These are phyloP conservation scores for Beauveria rudraprayagi DNA, from an alignment of 2,329 filamentous ascomycete genomes.

Conservation along the genomic window DNA sequence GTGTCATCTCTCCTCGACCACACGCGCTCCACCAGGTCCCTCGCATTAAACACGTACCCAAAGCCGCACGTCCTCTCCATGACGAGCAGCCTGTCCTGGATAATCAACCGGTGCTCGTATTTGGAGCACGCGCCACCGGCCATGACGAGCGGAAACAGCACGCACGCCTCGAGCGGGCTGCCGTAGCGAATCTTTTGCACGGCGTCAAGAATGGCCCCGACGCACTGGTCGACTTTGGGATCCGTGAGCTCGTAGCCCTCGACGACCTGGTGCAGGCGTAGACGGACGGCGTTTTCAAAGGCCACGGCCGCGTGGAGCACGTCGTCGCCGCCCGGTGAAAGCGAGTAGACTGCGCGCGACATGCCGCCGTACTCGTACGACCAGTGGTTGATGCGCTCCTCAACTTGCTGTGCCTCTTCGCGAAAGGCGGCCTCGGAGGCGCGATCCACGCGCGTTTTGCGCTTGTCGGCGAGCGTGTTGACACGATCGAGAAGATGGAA, in stretches of 20 bases:
- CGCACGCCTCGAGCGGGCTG: constrained; percentile 31
- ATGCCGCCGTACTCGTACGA: constrained; percentile 23
- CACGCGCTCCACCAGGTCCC: constrained; percentile 31
- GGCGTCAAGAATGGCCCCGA: constrained; percentile 27
- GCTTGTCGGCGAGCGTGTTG: constrained; percentile 26
- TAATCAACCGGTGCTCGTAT: constrained; percentile 28
- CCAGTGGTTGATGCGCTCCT: constrained; percentile 31
- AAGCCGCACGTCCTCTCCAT: constrained; percentile 37
- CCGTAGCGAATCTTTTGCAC: constrained; percentile 33
- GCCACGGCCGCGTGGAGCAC: constrained; percentile 28
- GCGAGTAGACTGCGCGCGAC: constrained; percentile 18
- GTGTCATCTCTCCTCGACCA: constrained; percentile 26
- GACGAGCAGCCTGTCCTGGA: constrained; percentile 32
- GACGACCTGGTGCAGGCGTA: constrained; percentile 34
- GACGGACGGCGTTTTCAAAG: constrained; percentile 33
- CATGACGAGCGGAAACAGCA: constrained; percentile 35
- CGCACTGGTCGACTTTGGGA: constrained; percentile 24
- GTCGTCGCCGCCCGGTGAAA: constrained; percentile 19
- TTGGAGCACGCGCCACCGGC: constrained; percentile 30
- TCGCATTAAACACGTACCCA: constrained; percentile 32
- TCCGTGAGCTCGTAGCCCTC: constrained; percentile 32
- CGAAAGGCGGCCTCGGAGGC: constrained; percentile 24
- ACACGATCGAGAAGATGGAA: constrained; percentile 27
- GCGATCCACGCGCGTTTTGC: constrained; percentile 23
- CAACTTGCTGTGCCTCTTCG: constrained; percentile 22